A percentile compares a stretch with the other conserved stretches of the same genome.
Evolutionary conservation across 306 rosid genomes (phyloP).

Genomic region (Sophora flavescens): DNA sequence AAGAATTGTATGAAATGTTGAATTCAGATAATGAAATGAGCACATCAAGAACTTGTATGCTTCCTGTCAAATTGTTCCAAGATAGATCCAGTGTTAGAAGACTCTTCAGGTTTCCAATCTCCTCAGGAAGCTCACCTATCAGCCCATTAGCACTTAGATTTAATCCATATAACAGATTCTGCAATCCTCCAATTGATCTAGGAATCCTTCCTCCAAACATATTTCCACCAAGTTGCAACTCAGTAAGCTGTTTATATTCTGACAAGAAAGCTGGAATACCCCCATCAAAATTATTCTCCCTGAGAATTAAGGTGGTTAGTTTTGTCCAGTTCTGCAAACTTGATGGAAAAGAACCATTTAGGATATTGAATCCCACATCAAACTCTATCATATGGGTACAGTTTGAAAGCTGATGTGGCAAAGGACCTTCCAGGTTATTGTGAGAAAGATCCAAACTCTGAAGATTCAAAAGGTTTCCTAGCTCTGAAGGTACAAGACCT

Average conservation of each 20-base stretch:
- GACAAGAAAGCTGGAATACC: constrained; percentile 68
- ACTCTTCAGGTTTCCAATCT: constrained; percentile 49
- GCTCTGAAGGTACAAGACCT: constrained; percentile 63
- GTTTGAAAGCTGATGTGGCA: constrained; percentile 69
- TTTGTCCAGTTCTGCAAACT: constrained; percentile 67
- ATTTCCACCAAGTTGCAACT: constrained; percentile 82
- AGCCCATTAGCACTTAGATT: constrained; percentile 79
- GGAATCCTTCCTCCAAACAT: constrained; percentile 76
- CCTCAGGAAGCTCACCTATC: constrained; percentile 66
- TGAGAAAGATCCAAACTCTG: constrained; percentile 56
- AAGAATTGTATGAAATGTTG: constrained; percentile 72
- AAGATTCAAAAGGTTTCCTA: constrained; percentile 68
- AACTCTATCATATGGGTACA: constrained; percentile 57
- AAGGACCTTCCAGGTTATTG: constrained; percentile 72
- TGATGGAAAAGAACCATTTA: constrained; percentile 74
- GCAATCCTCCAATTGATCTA: constrained; percentile 61
- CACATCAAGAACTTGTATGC: constrained; percentile 49
- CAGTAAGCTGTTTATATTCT: constrained; percentile 52
- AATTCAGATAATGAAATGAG: constrained; percentile 56
- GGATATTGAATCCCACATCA: constrained; percentile 72
- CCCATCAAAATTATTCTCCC: constrained; percentile 68
- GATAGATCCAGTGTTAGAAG: constrained; percentile 66
- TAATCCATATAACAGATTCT: constrained; percentile 54
- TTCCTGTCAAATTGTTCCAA: constrained; percentile 77
- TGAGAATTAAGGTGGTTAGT: constrained; percentile 55